Base-by-base conservation (phyloP, 1,284 basidiomycete genomes). In the Cutaneotrichosporon sp. region DNA sequence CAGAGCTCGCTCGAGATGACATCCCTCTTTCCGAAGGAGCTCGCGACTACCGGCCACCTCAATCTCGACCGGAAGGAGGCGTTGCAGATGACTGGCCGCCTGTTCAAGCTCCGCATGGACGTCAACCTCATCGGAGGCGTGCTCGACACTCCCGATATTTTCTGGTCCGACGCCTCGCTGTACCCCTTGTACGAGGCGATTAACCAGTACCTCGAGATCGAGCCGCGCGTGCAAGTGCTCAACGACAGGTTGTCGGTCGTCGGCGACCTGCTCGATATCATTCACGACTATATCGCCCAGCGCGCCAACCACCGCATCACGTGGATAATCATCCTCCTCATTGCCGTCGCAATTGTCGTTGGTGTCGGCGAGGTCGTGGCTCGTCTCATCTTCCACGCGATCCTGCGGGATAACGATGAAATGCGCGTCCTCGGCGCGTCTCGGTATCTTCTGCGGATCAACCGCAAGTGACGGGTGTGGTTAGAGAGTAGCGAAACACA, bases 241-340 rank as follows among this genome's bases (percentile, higher is more conserved):
- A 97, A 97, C 74, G 94, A 97, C 77, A 89, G 92, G 65, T 81
- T 97, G 51, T 87, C 87, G 0, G 90, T 96, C 3, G 91, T 91
- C 8, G 91, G 90, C 72, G 92, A 92, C 81, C 85, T 95, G 78
- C 84, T 95, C 60, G 90, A 91, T 69, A 91, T 91, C 60, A 96
- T 97, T 69, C 95, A 97, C 75, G 92, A 96, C 72, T 92, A 97
- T 75, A 81, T 97, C 60, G 95, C 94, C 74, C 91, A 90, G 72
- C 88, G 86, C 56, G 92, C 91, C 10, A 96, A 95, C 90, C 88
- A 92, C 72, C 84, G 91, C n/a, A 91, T 95, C 71, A 94, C 92
- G 5, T 93, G 91, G 91, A 92, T 96, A 70, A 88, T 97, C 68
- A 97, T 97, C 71, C 95, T 92, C 87, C 83, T 97, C 47, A 97